A percentile compares a stretch with the other conserved stretches of the same genome.
phyloP scores from a whole-genome alignment of 345 rosid species.

The Eutrema yunnanense region DNA sequence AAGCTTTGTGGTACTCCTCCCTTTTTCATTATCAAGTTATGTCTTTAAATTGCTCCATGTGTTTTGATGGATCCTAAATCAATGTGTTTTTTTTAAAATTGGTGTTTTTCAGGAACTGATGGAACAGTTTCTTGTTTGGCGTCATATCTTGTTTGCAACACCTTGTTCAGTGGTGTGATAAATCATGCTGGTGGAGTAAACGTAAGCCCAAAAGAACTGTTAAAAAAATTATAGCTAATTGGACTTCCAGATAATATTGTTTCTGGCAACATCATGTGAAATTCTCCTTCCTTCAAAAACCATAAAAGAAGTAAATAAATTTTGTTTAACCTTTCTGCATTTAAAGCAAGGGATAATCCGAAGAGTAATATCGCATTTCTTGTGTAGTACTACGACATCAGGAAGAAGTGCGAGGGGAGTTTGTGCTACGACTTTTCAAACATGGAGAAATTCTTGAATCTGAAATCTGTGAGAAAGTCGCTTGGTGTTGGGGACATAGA shows the following conservation, averaged over 20 bases:
- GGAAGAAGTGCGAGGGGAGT: slow-evolving; percentile 86
- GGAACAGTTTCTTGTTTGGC: slow-evolving; percentile 95
- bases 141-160: slow-evolving; percentile 83
- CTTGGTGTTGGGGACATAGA: slow-evolving; percentile 81
- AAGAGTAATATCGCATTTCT: background rate
- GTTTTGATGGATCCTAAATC: background rate
- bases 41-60: background rate
- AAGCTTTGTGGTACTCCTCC: slow-evolving; percentile 79
- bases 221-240: background rate
- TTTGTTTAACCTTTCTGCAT: background rate
- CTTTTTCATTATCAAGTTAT: background rate
- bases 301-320: background rate
- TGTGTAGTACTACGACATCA: slow-evolving; percentile 84
- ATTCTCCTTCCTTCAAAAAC: too few species aligned
- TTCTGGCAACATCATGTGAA: background rate
- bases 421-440: slow-evolving; percentile 98
- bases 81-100: background rate
- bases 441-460: slow-evolving; percentile 84
- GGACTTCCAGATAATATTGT: background rate
- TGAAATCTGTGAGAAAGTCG: slow-evolving; percentile 61
- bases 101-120: slow-evolving; percentile 66
- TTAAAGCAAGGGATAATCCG: background rate
- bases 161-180: slow-evolving; percentile 69
- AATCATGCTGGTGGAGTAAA: slow-evolving; percentile 55
- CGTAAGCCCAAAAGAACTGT: slow-evolving; percentile 42